Evolutionary conservation across 1,139 yeast genomes (phyloP), one percentile per base, ranked within the genome.

Genomic region (Suhomyces ambrosiae): DNA sequence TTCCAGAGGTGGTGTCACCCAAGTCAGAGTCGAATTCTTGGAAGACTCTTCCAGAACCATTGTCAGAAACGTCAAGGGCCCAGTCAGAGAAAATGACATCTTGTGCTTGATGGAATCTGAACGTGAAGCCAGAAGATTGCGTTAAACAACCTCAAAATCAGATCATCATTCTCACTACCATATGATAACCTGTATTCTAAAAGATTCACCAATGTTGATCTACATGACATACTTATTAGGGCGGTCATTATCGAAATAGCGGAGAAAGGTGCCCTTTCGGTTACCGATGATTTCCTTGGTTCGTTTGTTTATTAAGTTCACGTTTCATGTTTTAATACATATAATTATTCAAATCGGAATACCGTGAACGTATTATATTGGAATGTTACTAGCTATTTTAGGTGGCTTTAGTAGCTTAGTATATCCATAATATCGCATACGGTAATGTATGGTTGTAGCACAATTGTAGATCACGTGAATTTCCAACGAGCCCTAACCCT

Each of bases 1-100:
- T 71, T 90, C 97, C 71, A 90, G 97, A 82, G 98, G 98, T 85
- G 97, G 97, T 85, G 98, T 92, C 77, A 92, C 97, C 76, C 98
- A 92, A 79, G 97, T 92, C 74, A 90, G 98, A 79, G 97, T 92
- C 66, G 97, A 92, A 78, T 92, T 92, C 86, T 82, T 92, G 74
- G 97, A 90, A 74, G 97, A 92, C 73, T 79, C 95, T 65, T 79
- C 96, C 74, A 89, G 97, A 84, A 86, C 96, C 68, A 90, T 92
- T 68, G 97, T 92, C 80, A 89, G 98, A 86, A 92, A 92, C 83
- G 98, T 92, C 75, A 92, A 84, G 80, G 98, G 98, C 66, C 97
- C 98, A 74, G 97, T 90, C 72, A 88, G 97, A 80, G 97, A 90
- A 79, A 88, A 90, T 78, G 98, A 92, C 75, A 88, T 92, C 76